Evolutionary conservation across 352 stramenopile species (phyloP), one percentile per base, ranked within the genome.

Genomic region (Phytophthora chlamydospora): DNA sequence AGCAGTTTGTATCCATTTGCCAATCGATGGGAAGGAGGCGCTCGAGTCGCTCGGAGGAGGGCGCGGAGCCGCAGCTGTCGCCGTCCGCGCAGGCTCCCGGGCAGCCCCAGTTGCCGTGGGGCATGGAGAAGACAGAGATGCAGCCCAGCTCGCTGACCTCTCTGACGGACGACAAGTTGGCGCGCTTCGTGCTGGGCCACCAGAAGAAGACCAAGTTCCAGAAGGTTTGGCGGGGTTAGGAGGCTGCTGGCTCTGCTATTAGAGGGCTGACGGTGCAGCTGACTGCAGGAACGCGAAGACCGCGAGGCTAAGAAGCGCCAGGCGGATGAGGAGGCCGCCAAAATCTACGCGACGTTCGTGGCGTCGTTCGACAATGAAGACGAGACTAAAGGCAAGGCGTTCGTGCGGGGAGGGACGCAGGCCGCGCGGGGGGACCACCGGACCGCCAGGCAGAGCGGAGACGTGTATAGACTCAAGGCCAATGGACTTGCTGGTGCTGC

Each of bases 311-410:
- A 89, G 58, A 95, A 95, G 75, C 75, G 83, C 40, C 76, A 88
- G 41, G 90, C 89, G 0, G 90, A 97, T 36, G 85, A 73, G 21
- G 90, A 97, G 65, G 89, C 88, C 6, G 85, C 88, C 29, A 83
- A 85, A 64, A 91, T 96, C 56, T 97, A 96, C 69, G 80, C 92
- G 49, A 85, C 75, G 49, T 97, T 97, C 69, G 89, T 97, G 32
- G 86, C 87, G 34, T 96, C 89, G 9, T 97, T 97, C 56, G 86
- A 96, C 14, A 72, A 91, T 27, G 77, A 89, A 17, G 81, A 90
- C 44, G 76, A 79, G 27, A 73, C 64, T 12, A 52, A 71, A 42
- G 82, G 82, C 62, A 91, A 91, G 50, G 66, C 76, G 31, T 91
- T 91, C 69, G 82, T 91, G 21, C 76, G 82, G 31, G 63, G 58